Conservation (phyloP, 768 basidiomycete genomes). For the Boletus sensibilis region DNA sequence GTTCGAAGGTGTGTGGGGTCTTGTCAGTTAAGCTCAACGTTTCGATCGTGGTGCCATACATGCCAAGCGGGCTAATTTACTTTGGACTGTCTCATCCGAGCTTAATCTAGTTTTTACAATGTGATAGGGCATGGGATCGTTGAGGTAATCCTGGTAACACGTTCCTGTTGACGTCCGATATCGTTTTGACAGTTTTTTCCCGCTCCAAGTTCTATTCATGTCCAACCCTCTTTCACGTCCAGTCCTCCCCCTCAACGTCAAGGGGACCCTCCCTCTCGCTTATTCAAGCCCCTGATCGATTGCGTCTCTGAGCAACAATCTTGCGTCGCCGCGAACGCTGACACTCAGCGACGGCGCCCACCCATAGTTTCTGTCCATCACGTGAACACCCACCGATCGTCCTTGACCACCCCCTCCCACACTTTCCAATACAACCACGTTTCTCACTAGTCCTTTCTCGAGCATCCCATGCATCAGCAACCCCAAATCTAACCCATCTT, state of each 20-base stretch:
- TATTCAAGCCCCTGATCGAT: not conserved
- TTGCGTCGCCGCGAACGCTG: not conserved
- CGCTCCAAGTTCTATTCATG: constrained; percentile 10
- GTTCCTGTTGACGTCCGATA: constrained; percentile 4
- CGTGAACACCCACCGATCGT: not conserved
- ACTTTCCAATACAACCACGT: not conserved
- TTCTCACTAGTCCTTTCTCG: constrained; percentile 8
- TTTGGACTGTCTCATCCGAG: constrained; percentile 1
- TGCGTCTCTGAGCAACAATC: not conserved
- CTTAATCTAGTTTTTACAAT: constrained; percentile 2
- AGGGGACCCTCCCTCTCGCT: not conserved
- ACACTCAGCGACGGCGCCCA: not conserved
- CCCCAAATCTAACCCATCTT: constrained; percentile 3
- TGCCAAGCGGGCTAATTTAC: not conserved
- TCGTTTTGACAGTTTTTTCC: constrained; percentile 12
- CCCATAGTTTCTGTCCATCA: not conserved
- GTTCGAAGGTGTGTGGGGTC: not conserved
- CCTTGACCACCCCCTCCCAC: not conserved
- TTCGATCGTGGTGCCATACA: constrained; percentile 1
- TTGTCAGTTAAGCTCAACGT: constrained; percentile 13
- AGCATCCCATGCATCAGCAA: not conserved
- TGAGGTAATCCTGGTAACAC: constrained; percentile 18
- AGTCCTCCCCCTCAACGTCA: not conserved
- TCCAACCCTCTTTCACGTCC: not conserved
- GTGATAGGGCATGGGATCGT: constrained; percentile 1